Evolutionary conservation across 2,329 filamentous ascomycete species (phyloP), one percentile per base, ranked within the genome.

Genomic region (Apiospora saccharicola): DNA sequence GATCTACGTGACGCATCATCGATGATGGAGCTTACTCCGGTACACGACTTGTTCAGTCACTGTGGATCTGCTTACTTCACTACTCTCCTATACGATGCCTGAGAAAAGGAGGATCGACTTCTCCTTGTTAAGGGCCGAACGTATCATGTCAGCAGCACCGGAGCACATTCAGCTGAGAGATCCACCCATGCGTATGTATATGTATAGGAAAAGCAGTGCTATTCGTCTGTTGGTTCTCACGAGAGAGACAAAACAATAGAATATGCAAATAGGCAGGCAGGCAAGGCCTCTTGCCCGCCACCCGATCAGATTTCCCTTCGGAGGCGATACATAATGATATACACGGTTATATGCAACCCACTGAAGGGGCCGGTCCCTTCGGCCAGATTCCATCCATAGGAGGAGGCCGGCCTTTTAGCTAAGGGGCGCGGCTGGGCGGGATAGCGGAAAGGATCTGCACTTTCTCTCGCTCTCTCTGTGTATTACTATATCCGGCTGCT

Each of bases 61-160:
- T 34, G 53, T 61, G 53, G 53, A 61, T 37, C 30, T 61, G 53
- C 53, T 37, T 61, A 61, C 37, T 61, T 19, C 53, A 34, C 10
- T 30, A 22, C 22, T 8, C 30, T 12, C 6, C 30, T 37, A 22
- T 61, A 37, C 53, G 53, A 34, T 30, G 19, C 53, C 53, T 61
- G 30, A 61, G 53, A 37, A 64, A 41, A n/a, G 57, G 57, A 64
- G 57, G 57, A 64, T 37, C 57, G 57, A n/a, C 57, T 64, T 64
- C 19, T n/a, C 22, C 22, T 24, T 22, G 41, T 41, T n/a, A 64
- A 64, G 19, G 26, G 34, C 57, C 34, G 34, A 13, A 64, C 22
- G 53, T 64, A 64, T 41, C 22, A 64, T 64, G 57, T 64, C 57
- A 64, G 57, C 34, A 64, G 30, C 34, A 41, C 57, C 30, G 30